A percentile compares a stretch with the other conserved stretches of the same genome.
phyloP scores from a whole-genome alignment of 805 yeast species.

The Wickerhamomyces queroliae region DNA sequence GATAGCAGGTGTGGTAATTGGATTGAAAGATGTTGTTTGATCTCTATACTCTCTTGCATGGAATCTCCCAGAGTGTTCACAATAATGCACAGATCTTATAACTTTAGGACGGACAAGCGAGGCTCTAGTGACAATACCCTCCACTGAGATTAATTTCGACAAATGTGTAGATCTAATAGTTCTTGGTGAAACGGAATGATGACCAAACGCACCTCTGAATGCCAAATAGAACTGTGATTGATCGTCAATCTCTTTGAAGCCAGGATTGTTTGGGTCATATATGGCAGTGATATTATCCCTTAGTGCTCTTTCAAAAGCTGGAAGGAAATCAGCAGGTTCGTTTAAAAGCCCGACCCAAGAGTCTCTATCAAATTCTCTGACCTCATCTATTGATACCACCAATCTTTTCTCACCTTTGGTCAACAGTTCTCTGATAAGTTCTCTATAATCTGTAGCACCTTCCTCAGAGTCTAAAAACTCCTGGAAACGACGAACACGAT shows the following conservation, averaged over 20 bases:
- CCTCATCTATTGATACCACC: conserved; percentile 75
- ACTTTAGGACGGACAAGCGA: conserved; percentile 92
- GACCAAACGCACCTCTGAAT: conserved; percentile 88
- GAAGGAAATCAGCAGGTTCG: conserved; percentile 78
- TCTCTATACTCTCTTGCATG: conserved; percentile 91
- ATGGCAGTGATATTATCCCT: conserved; percentile 73
- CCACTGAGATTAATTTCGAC: conserved; percentile 79
- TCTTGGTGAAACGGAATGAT: conserved; percentile 82
- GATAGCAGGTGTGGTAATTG: conserved; percentile 73
- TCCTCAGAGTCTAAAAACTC: conserved; percentile 70
- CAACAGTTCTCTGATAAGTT: conserved; percentile 68
- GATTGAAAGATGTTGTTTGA: conserved; percentile 85
- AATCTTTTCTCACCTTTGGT: conserved; percentile 61
- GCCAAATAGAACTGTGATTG: conserved; percentile 68
- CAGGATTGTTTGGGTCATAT: conserved; percentile 54
- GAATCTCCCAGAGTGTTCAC: conserved; percentile 76
- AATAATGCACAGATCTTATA: conserved; percentile 86
- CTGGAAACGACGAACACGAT: conserved; percentile 81
- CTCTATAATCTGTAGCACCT: conserved; percentile 56
- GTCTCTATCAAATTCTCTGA: conserved; percentile 74
- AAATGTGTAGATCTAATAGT: conserved; percentile 72
- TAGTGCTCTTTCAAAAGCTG: conserved; percentile 85
- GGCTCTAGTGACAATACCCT: conserved; percentile 93
- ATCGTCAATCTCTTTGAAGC: conserved; percentile 46
- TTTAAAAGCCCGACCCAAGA: conserved; percentile 73